Base-by-base conservation (phyloP, 257 asterid species). In the Osmanthus fragrans region DNA sequence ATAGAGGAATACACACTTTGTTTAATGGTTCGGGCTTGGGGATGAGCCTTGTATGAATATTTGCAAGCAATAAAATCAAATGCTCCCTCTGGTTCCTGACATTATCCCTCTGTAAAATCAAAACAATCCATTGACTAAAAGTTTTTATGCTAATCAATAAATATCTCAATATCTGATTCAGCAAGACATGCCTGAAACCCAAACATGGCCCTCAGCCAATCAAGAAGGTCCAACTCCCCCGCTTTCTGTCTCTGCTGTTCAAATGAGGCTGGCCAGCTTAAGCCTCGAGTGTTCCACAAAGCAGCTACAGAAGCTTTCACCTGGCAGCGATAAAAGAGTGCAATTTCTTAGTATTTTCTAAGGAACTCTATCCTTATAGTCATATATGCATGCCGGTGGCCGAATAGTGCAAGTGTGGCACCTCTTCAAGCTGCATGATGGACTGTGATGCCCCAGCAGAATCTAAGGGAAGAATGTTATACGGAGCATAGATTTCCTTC, bases 361-460 rank as follows among this genome's bases (percentile, higher is more conserved):
- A 12, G 51, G 51, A 42, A 42, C 51, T 42, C 51, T 42, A 42
- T 42, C 4, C 12, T 42, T 3, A 42, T 42, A 12, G 51, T 11
- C 51, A 42, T 42, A 3, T 42, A 18, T 39, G 7, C 71, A 73
- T 2, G 71, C 51, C 49, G 12, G 75, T 42, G 74, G 72, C 75
- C 29, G 73, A 15, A 77, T 64, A 80, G 65, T 80, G 80, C 34
- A 81, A 84, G 75, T 21, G 29, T 9, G 10, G 73, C 78, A 93
- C 99, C 97, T 96, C 99, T 85, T 93, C 99, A 76, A 93, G 98
- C 89, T 96, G 99, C 99, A 96, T 96, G 74, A 93, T 93, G 80
- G 96, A 90, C 84, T 93, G 98, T 21, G 92, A 87, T 7, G 97
- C 88, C 80, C 99, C 99, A 45, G 97, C 98, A 72, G 97, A 91